Base-by-base conservation (phyloP, 805 yeast species). In the Saccharomycopsis microspora region DNA sequence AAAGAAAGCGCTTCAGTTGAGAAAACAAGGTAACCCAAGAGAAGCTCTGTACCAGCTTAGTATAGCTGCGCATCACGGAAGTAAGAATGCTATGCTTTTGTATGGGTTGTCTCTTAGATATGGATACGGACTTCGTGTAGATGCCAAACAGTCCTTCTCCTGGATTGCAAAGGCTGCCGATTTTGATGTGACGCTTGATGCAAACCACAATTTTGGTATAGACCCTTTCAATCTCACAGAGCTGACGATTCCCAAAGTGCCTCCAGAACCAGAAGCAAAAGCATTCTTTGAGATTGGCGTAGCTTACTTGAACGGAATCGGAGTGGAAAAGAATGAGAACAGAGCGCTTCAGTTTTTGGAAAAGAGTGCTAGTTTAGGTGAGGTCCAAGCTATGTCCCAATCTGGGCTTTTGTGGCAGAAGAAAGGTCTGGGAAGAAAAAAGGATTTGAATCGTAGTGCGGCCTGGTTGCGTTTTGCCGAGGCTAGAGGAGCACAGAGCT, bases 31-130 rank as follows among this genome's bases (percentile, higher is more conserved):
- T 1, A 74, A 80, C 45, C 72, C 76, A 36, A 70, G 78, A 42
- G 90, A 81, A 56, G 81, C 87, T 3, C 72, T 88, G 1, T 76
- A 79, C 55, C 85, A 80, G 54, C 64, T 85, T 47, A 79, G 76
- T 53, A 67, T 72, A 32, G 83, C 85, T 1, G 82, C 89, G 4
- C 68, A 69, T 47, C 62, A 67, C n/a, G 84, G 85, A 5, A 70
- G 74, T 53, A 69, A 67, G 52, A 75, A 79, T 41, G 94, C 88
- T 1, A 82, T 77, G 81, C 68, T 78, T 42, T 59, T 82, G 32
- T 84, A 82, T 56, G 85, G 86, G 0, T 60, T 81, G 54, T 82
- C 88, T 0, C 62, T 85, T 29, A 65, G 82, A 44, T 66, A 72
- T 48, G 93, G 90, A 0, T 80, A 78, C 60, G 93, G 93, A 0